Evolutionary conservation across 1,284 basidiomycete species (phyloP).

Genomic region (Tilletia indica): DNA sequence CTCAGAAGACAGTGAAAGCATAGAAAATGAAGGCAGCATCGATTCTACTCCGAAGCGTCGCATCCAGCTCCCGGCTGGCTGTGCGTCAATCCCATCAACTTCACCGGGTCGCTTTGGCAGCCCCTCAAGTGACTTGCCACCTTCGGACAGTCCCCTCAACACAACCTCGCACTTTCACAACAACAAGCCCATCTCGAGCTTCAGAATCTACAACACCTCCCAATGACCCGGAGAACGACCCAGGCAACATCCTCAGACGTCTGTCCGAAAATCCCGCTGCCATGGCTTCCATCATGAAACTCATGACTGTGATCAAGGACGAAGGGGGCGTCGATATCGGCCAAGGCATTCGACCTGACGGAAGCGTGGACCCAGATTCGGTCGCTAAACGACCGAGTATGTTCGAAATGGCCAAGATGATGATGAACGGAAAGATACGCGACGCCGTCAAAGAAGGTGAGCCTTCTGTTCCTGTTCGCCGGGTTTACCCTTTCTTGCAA

Average conservation of each 20-base stretch:
- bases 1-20: no score
- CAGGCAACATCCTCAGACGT: background rate
- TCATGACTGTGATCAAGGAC: constrained; percentile 12
- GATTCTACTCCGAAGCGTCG: no score
- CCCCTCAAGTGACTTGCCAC: background rate
- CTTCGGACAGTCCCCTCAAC: background rate
- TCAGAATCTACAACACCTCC: background rate
- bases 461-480: background rate
- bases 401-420: constrained; percentile 9
- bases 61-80: no score
- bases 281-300: constrained; percentile 2
- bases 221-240: background rate
- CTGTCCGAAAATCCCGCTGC: background rate
- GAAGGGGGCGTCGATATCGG: background rate
- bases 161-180: background rate
- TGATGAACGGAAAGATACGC: constrained; percentile 8
- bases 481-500: no score
- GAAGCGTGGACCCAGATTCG: background rate
- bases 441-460: constrained; percentile 6
- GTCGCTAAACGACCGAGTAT: background rate
- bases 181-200: background rate
- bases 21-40: no score
- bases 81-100: no score
- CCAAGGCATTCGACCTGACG: background rate
- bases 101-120: background rate